Evolutionary conservation across 2,329 filamentous ascomycete genomes (phyloP), one percentile per base, ranked within the genome.

Genomic region (Emergomyces orientalis): DNA sequence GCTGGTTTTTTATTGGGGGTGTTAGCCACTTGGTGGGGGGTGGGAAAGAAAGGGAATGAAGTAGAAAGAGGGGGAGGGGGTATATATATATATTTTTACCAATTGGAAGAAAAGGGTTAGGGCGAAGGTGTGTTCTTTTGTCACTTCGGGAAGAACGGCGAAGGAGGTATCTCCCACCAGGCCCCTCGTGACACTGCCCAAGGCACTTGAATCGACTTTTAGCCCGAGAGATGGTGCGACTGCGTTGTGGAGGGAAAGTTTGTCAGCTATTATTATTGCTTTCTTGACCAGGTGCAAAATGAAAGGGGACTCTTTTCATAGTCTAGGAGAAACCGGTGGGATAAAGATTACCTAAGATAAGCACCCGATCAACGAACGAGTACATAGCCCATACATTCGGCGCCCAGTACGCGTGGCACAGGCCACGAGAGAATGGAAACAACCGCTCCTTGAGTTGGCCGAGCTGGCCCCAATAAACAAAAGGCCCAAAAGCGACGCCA

Each of bases 321-420:
- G 34, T 37, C 6, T 37, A 37, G 19, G 22, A 1, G 14, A 3
- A 49, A 45, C 27, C 56, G 32, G 34, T n/a, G n/a, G 45, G 3
- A 43, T 32, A 3, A 7, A 7, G 32, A 7, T 32, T 79, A 95
- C 91, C 76, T 69, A 86, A 84, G 64, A 99, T 96, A 67, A 99
- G 74, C 8, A 91, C 77, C 61, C 94, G 84, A 71, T 99, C 94
- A 1, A 83, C 79, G 73, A 97, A 96, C 0, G 94, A 97, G 76
- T 99, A 99, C 73, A 97, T 84, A 0, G 94, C 93, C 94, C 94
- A 99, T 1, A 96, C 80, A 69, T 99, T 99, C 0, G 94, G 92
- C 14, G 94, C 94, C 94, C 94, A 99, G 75, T 99, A 99, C 0
- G 94, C 94, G 78, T 99, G 94, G 73, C 93, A 97, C 4, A 99